A percentile compares a stretch with the other conserved stretches of the same genome.
Conservation (phyloP, 768 basidiomycete species). For the Lactarius vividus region DNA sequence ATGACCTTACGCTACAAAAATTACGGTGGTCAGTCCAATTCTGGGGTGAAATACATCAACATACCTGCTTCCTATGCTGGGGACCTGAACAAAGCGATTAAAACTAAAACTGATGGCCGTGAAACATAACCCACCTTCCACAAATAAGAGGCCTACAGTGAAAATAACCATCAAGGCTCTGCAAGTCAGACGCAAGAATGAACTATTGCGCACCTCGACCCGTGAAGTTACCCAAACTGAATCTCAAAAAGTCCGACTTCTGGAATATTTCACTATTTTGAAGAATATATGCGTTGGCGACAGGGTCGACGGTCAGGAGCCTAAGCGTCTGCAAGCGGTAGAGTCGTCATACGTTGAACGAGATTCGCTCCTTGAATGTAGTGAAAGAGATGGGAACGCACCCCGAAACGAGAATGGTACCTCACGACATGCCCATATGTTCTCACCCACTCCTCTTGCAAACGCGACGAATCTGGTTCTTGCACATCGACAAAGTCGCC, state of each 20-base stretch:
- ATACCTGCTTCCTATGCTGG: slow-evolving; percentile 21
- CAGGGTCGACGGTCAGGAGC: slow-evolving; percentile 37
- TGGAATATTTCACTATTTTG: slow-evolving; percentile 33
- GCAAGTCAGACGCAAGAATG: background rate
- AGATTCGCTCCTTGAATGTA: background rate
- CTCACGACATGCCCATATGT: slow-evolving; percentile 19
- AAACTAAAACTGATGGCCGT: background rate
- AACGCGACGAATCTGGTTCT: slow-evolving; percentile 12
- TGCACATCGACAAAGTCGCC: slow-evolving; percentile 11
- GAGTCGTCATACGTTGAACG: background rate
- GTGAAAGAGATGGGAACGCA: background rate
- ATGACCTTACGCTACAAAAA: slow-evolving; percentile 17
- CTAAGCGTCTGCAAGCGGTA: slow-evolving; percentile 22
- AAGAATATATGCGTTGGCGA: slow-evolving; percentile 37
- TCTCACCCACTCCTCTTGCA: slow-evolving; percentile 24
- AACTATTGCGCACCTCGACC: slow-evolving; percentile 23
- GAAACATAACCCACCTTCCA: slow-evolving; percentile 18
- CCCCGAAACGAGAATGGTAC: slow-evolving; percentile 9
- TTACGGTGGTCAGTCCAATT: background rate
- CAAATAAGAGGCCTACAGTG: slow-evolving; percentile 15
- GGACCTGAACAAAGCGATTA: slow-evolving; percentile 1
- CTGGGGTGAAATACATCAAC: background rate
- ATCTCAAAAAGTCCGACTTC: slow-evolving; percentile 33
- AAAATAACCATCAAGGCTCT: background rate
- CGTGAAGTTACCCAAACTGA: slow-evolving; percentile 17